Percentiles rank a stretch among this genome's conserved stretches.
These are phyloP conservation scores for Beta vulgaris DNA, from an alignment of 148 eudicot species.

Conservation along the genomic window DNA sequence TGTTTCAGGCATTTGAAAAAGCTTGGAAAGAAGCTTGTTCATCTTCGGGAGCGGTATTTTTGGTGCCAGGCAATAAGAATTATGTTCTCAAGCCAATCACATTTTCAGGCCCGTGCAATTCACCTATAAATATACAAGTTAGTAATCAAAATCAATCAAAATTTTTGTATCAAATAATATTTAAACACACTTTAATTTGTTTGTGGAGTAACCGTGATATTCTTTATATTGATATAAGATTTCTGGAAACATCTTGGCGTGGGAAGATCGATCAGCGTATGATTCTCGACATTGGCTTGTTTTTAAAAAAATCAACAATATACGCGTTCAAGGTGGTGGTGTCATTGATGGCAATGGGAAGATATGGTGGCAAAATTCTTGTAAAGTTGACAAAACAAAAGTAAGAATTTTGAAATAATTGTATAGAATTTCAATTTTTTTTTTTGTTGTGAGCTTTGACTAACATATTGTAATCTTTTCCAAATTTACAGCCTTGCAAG, in stretches of 20 bases:
- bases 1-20: slow-evolving; percentile 54
- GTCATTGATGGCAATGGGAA: slow-evolving; percentile 64
- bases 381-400: slow-evolving; percentile 52
- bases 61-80: slow-evolving; percentile 40
- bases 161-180: too few species aligned
- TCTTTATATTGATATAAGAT: slow-evolving; percentile 32
- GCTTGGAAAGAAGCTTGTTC: slow-evolving; percentile 71
- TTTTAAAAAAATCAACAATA: slow-evolving; percentile 36
- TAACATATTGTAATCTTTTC: neutral
- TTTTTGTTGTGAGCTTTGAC: too few species aligned
- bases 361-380: slow-evolving; percentile 81
- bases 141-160: neutral
- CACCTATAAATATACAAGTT: slow-evolving; percentile 47
- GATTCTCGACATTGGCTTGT: slow-evolving; percentile 52
- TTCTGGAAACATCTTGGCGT: slow-evolving; percentile 55
- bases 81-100: slow-evolving; percentile 59
- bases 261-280: slow-evolving; percentile 44
- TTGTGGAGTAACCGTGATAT: neutral
- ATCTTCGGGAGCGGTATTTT: slow-evolving; percentile 23
- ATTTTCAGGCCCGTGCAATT: slow-evolving; percentile 64
- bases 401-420: slow-evolving; percentile 29
- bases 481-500: slow-evolving; percentile 65
- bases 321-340: slow-evolving; percentile 60
- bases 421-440: too few species aligned
- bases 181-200: too few species aligned